Base-by-base conservation (phyloP, 352 stramenopile species). In the Globisporangium cystogenes region DNA sequence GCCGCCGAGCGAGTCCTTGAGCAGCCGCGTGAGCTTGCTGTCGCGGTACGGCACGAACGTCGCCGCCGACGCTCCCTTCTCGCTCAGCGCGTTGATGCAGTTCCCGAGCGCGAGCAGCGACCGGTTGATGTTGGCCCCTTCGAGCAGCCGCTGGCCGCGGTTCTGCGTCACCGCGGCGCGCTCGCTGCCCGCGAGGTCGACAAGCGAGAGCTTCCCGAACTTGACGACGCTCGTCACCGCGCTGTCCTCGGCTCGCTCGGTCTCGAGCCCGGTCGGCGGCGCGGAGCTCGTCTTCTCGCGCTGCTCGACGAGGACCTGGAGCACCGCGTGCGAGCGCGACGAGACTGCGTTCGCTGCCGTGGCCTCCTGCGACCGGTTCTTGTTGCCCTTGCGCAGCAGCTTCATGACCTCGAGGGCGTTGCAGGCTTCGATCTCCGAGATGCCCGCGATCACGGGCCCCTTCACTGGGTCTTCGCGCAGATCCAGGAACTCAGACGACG, bases 91-190 rank as follows among this genome's bases (percentile, higher is more conserved):
- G 41, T 98, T 98, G 71, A 98, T 98, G 48, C 86, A 96, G 55
- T 98, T 97, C 16, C 88, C 90, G 8, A 97, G 53, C 8, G 91
- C 90, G 4, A 97, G 53, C n/a, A 98, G 52, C 23, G 80, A 95
- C 0, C 89, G 73, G 48, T 98, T 98, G 58, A 98, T 97, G 58
- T 97, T 97, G 3, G 90, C 91, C 26, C 90, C 91, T 68, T 97
- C 90, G 5, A 89, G 63, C 11, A 97, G 59, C 18, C 90, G 79
- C 36, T 86, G 60, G 0, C 90, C 90, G 4, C 77, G 72, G 60
- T 97, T 97, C 55, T 96, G 78, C 8, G 90, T 97, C 53, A 91
- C 82, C 11, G 86, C 82, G 2, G 92, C 92, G 41, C 91, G 67
- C 53, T 98, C 91, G n/a, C 76, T 93, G 27, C 91, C 91, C 0